Base-by-base conservation (phyloP, 768 basidiomycete species). In the Leccinum subgranulosum region DNA sequence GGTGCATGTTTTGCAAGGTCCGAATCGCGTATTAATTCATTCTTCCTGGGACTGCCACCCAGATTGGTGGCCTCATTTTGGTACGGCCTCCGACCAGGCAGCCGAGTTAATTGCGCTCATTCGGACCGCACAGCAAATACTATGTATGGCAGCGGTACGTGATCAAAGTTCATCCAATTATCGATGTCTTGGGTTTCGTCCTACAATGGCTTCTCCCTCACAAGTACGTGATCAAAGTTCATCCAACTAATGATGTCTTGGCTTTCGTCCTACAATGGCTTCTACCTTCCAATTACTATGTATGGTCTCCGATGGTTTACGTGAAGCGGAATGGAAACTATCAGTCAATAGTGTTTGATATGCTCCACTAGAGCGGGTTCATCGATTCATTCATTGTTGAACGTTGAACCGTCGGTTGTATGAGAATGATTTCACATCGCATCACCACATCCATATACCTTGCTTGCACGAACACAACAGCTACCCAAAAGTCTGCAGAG, bases 21-120 rank as follows among this genome's bases (percentile, higher is more conserved):
- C 64, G 55, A 49, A 48, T 56, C 41, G n/a, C 39, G 27, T 45
- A n/a, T 43, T 39, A 31, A 29, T 33, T 9, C 51, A 28, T 39
- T 45, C 58, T 47, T 47, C 36, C 39, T 48, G 58, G 46, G 53
- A 39, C 14, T 31, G 33, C 21, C 45, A 39, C 34, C 34, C 48
- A 45, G 57, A 41, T 51, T 39, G 28, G 52, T 41, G 1, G 23
- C 2, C 15, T 43, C 52, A 54, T 36, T 23, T 56, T 41, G 47
- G 33, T 47, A 54, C 48, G 45, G 51, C 53, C 25, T 53, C 27
- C 29, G 63, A 48, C 10, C 31, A 7, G 34, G 25, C 25, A 17
- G 54, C 54, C 51, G 36, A 62, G 25, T 14, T n/a, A 21, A 41
- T 48, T 29, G 29, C 27, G 21, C 23, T 19, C 28, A 12, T 17